These are phyloP conservation scores for Starmerella riodocensis DNA, from an alignment of 805 yeast genomes.

Conservation along the genomic window DNA sequence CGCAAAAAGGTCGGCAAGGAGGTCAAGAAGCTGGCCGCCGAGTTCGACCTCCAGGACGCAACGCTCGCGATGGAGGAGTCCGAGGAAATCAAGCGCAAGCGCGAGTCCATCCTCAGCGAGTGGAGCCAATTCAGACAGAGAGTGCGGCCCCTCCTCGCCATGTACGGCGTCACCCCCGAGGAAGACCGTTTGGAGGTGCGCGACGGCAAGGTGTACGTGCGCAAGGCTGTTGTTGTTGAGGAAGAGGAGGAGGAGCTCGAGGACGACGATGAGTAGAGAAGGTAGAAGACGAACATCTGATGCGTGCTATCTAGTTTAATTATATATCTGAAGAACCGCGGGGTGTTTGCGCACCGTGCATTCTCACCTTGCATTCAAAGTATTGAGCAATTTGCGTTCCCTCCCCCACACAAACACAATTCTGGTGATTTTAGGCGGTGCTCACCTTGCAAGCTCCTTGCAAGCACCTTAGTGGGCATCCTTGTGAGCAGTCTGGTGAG, in stretches of 20 bases:
- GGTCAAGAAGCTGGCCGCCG: constrained; percentile 76
- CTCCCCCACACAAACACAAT: too few relatives aligned
- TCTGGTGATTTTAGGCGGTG: too few relatives aligned
- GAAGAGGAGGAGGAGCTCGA: constrained; percentile 34
- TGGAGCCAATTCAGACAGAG: constrained; percentile 71
- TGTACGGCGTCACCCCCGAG: constrained; percentile 14
- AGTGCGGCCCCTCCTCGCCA: constrained; percentile 34
- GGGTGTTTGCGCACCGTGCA: too few relatives aligned
- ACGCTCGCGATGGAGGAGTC: constrained; percentile 91
- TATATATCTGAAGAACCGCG: not conserved
- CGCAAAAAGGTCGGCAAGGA: constrained; percentile 83
- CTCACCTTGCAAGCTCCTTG: too few relatives aligned
- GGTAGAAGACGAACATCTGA: not conserved
- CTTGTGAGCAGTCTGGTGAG: too few relatives aligned
- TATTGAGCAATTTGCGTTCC: too few relatives aligned
- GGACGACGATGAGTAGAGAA: not conserved
- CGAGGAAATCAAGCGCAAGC: constrained; percentile 73
- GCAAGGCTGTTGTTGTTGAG: constrained; percentile 44
- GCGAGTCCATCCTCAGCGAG: constrained; percentile 68
- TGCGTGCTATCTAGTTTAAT: too few relatives aligned
- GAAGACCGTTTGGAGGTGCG: constrained; percentile 17
- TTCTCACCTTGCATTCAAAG: too few relatives aligned
- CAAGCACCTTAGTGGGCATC: too few relatives aligned
- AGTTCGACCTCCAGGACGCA: constrained; percentile 87
- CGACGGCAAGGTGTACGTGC: constrained; percentile 19